Conservation (phyloP, 208 protist genomes). For the Vickermania ingenoplastis region DNA sequence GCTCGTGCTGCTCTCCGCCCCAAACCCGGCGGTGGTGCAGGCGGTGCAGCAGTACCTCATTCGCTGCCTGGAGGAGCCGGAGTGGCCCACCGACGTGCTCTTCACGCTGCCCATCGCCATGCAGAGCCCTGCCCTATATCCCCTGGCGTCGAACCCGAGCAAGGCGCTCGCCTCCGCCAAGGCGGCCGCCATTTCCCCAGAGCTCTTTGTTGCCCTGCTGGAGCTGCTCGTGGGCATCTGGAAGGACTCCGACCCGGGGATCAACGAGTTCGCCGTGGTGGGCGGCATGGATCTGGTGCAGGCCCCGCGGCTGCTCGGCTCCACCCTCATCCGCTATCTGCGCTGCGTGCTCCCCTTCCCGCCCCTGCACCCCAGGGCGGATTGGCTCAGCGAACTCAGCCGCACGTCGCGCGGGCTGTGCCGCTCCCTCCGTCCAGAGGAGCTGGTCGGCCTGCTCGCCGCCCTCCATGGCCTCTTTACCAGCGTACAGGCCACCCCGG, state of each 20-base stretch:
- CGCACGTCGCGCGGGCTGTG: conserved; percentile 2
- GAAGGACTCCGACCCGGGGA: conserved; percentile 27
- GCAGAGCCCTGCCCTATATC: neutral
- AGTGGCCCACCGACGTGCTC: conserved; percentile 65
- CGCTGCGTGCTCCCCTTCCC: conserved; percentile 32
- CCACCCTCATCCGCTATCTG: conserved; percentile 46
- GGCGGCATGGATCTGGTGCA: conserved; percentile 44
- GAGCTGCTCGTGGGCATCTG: conserved; percentile 52
- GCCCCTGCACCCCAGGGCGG: conserved; percentile 16
- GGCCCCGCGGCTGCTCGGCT: conserved; percentile 6
- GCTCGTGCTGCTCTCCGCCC: conserved; percentile 32
- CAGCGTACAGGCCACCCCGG: conserved; percentile 38
- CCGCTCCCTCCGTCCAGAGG: conserved; percentile 8
- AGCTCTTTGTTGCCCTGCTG: conserved; percentile 63
- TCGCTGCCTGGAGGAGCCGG: conserved; percentile 42
- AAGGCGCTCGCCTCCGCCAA: conserved; percentile 61
- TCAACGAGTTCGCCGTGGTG: conserved; percentile 33
- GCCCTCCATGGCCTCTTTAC: conserved; percentile 51
- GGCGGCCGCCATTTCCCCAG: conserved; percentile 39
- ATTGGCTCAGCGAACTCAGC: conserved; percentile 54
- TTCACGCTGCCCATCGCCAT: conserved; percentile 35
- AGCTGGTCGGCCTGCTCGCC: conserved; percentile 49
- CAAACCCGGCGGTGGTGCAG: conserved; percentile 22
- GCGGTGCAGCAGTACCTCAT: conserved; percentile 38
- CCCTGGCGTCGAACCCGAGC: conserved; percentile 6